Evolutionary conservation across 2,329 filamentous ascomycete genomes (phyloP), one percentile per base, ranked within the genome.

Genomic region (Karstenula rhodostoma): DNA sequence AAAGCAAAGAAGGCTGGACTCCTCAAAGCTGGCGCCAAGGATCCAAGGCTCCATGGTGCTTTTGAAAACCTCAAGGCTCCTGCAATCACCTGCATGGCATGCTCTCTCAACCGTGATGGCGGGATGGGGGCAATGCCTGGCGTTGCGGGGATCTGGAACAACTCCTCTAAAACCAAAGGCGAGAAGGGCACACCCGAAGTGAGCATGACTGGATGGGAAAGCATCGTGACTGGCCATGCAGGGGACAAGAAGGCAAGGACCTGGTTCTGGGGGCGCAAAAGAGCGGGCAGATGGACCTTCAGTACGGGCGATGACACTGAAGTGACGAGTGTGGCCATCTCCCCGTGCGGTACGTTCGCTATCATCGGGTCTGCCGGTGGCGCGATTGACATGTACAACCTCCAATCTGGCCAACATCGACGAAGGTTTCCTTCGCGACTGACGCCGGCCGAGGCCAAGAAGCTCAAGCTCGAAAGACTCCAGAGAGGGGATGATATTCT

Each of bases 201-300:
- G 69, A 86, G 88, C 50, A 89, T 88, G 82, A 97, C 94, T 2
- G 95, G 95, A 1, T 99, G 95, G 95, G 96, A 99, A 78, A 97
- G 94, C 73, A 89, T 99, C 7, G 87, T 99, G 2, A 99, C 95
- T 4, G 94, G 93, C 10, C 96, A 99, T 75, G 90, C 90, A 72
- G 88, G 90, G 54, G 94, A 98, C 72, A 86, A 89, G 47, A 91
- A 87, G 73, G 95, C 93, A 19, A 88, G 95, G 56, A 98, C 95
- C 1, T 99, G 95, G 95, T 97, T 97, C 79, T 98, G 95, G 94
- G 95, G 94, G 6, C 89, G 93, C 58, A 97, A 96, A 79, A 89
- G 90, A 70, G 94, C 95, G 51, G 95, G 95, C 12, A 86, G 95
- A 64, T 99, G 95, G 95, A 90, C 91, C 0, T 92, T 99, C 68